Base-by-base conservation (phyloP, 768 basidiomycete species). In the Filobasidium wieringae region DNA sequence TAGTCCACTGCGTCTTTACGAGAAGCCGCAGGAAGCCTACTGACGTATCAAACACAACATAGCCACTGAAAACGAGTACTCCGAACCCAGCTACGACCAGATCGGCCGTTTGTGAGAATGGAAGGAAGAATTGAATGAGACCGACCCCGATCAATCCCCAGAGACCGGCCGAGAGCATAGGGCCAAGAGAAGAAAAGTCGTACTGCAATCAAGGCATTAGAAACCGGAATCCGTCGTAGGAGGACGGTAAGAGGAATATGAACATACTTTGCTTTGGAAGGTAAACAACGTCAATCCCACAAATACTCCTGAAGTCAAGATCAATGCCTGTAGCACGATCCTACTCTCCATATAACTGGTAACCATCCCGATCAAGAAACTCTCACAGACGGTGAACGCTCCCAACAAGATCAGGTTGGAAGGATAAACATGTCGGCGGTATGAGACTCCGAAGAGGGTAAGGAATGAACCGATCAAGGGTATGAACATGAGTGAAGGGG, bases 231-330 rank as follows among this genome's bases (percentile, higher is more conserved):
- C 1, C 1, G 19, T 0, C 17, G 43, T 22, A 47, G 22, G 14
- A 12, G 22, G 5, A 47, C 7, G 4, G 40, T 7, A 34, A 27
- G 26, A 3, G 31, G 37, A 26, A 9, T 0, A 24, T 19, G 29
- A 14, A 54, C 78, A 19, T 61, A 86, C 87, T 79, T 93, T 93
- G 58, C 87, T 88, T 72, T 93, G 91, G 71, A 95, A 78, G 0
- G 95, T 96, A 78, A 95, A 97, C 53, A 96, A 73, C 0, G 92
- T 96, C 61, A 99, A 76, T 6, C 92, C 95, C 37, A 89, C 74
- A 80, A 99, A 97, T 43, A 97, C 84, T 14, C 90, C 90, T 2
- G 87, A 76, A 0, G 92, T 95, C 67, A 96, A 89, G 53, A 93
- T 74, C 81, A 96, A 72, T 0, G 93, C 93, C 73, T 95, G 88